Evolutionary conservation across 192 early-diverging fungal genomes (phyloP).

Genomic region (Borealophlyctis nickersoniae): DNA sequence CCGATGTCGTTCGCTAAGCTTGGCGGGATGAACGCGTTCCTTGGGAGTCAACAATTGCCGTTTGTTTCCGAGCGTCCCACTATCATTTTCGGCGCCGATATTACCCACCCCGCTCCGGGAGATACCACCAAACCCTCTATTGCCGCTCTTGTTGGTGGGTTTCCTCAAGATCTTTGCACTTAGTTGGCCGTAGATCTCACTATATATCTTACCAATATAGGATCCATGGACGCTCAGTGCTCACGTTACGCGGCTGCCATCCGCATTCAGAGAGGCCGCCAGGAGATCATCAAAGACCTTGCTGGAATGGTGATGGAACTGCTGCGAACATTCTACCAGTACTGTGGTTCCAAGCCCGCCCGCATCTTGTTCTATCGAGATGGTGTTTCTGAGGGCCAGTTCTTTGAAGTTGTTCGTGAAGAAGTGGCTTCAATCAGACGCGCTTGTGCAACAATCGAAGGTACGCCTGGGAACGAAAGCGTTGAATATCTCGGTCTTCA

Average conservation of each 20-base stretch:
- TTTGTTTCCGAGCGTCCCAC: conserved; percentile 72
- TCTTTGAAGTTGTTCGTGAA: conserved; percentile 63
- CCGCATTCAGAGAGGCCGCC: conserved; percentile 51
- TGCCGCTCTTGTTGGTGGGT: conserved; percentile 47
- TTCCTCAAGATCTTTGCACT: no score
- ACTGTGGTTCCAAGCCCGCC: conserved; percentile 50
- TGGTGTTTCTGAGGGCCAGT: conserved; percentile 88
- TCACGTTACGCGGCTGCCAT: conserved; percentile 55
- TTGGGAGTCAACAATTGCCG: conserved; percentile 55
- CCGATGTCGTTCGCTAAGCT: conserved; percentile 74
- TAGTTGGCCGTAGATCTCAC: no score
- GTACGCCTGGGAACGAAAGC: no score
- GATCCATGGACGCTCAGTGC: conserved; percentile 57
- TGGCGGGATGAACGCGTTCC: conserved; percentile 79
- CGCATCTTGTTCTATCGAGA: conserved; percentile 62
- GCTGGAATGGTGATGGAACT: conserved; percentile 47
- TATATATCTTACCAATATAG: no score
- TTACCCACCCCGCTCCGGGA: conserved; percentile 56
- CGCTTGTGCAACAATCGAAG: conserved; percentile 61
- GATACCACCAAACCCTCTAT: conserved; percentile 50
- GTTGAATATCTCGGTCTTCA: no score
- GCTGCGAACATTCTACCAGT: conserved; percentile 53
- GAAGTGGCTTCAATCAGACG: conserved; percentile 73
- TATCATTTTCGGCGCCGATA: conserved; percentile 87
- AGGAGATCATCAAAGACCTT: conserved; percentile 52